These are phyloP conservation scores for Pulveroboletus frians DNA, from an alignment of 768 basidiomycete genomes.

Conservation along the genomic window DNA sequence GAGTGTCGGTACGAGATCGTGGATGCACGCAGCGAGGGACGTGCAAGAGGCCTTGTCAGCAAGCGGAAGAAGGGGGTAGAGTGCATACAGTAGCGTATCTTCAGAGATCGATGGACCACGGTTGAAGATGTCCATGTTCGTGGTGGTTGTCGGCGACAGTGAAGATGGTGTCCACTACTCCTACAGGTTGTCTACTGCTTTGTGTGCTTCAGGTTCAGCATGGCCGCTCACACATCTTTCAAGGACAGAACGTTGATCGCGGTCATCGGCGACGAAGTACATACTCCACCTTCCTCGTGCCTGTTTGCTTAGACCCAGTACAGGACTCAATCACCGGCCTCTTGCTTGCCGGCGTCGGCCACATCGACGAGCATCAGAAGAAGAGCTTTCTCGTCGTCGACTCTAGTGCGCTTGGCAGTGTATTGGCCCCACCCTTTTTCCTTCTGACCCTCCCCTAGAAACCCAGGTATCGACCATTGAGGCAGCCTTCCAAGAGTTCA, in stretches of 20 bases:
- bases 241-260: conserved; percentile 87
- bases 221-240: conserved; percentile 52
- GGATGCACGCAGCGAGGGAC: conserved; percentile 65
- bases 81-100: conserved; percentile 73
- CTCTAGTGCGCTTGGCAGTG: conserved; percentile 56
- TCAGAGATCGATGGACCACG: conserved; percentile 75
- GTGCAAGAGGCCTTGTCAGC: conserved; percentile 58
- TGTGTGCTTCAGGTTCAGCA: conserved; percentile 24
- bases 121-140: conserved; percentile 63
- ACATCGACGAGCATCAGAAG: conserved; percentile 84
- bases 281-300: conserved; percentile 5
- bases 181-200: conserved; percentile 6
- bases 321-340: conserved; percentile 98
- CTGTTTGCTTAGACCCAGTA: conserved; percentile 6
- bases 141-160: neutral
- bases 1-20: conserved; percentile 46
- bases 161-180: neutral
- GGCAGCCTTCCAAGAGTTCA: conserved; percentile 89
- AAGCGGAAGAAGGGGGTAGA: conserved; percentile 55
- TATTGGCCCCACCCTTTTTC: neutral
- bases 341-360: conserved; percentile 90
- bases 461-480: conserved; percentile 90
- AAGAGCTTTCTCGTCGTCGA: conserved; percentile 99
- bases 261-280: conserved; percentile 95
- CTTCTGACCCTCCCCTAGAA: conserved; percentile 44